Percentiles rank a stretch among this genome's conserved stretches.
phyloP scores from a whole-genome alignment of 1,139 yeast genomes.

The Ashbya aceris region DNA sequence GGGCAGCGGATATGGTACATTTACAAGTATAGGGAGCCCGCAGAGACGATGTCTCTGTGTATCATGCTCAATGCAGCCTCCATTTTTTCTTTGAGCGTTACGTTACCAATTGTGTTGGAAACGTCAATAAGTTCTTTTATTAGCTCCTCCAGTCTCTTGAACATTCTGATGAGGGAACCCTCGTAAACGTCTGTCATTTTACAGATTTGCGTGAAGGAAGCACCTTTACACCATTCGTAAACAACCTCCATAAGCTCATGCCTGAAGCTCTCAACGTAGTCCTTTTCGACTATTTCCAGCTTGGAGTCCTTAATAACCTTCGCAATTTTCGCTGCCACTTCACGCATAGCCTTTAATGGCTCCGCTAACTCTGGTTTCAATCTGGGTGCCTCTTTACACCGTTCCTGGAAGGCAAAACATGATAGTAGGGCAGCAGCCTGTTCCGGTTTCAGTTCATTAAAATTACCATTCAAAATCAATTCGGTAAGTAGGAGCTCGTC shows the following conservation, averaged over 20 bases:
- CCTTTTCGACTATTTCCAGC: slow-evolving; percentile 80
- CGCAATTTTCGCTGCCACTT: slow-evolving; percentile 85
- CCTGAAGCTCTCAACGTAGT: slow-evolving; percentile 82
- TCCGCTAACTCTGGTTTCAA: slow-evolving; percentile 81
- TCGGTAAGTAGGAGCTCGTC: slow-evolving; percentile 86
- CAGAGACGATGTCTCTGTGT: slow-evolving; percentile 93
- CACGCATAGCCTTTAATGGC: slow-evolving; percentile 78
- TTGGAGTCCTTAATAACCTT: slow-evolving; percentile 83
- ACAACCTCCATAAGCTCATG: slow-evolving; percentile 96
- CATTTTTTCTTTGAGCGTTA: slow-evolving; percentile 80
- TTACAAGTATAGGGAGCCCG: slow-evolving; percentile 65
- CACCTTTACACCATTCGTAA: slow-evolving; percentile 91
- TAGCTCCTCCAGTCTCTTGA: slow-evolving; percentile 88
- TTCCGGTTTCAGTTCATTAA: slow-evolving; percentile 76
- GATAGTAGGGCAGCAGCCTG: slow-evolving; percentile 89
- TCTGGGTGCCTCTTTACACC: slow-evolving; percentile 81
- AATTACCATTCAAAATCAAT: slow-evolving; percentile 87
- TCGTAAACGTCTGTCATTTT: slow-evolving; percentile 98
- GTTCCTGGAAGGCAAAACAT: slow-evolving; percentile 94
- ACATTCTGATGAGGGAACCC: slow-evolving; percentile 90
- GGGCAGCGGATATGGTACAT: not conserved
- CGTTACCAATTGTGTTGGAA: slow-evolving; percentile 86
- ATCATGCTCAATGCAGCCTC: slow-evolving; percentile 73
- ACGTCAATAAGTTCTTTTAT: slow-evolving; percentile 83
- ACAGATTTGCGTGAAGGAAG: slow-evolving; percentile 90